Evolutionary conservation across 2,329 filamentous ascomycete species (phyloP).

Genomic region (Chaetomiaceae sp.): DNA sequence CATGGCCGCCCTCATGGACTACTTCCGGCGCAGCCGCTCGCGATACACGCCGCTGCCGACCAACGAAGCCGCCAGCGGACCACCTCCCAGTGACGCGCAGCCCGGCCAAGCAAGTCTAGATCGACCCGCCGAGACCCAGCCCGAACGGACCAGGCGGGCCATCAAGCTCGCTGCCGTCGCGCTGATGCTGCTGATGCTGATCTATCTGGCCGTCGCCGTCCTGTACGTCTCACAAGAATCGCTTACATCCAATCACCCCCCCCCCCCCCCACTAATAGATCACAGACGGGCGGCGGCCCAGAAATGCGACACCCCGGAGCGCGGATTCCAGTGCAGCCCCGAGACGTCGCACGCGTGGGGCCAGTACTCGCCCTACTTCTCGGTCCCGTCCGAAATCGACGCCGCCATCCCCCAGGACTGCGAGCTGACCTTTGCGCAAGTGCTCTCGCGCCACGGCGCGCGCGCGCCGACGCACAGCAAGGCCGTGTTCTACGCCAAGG

Average conservation of each 20-base stretch:
- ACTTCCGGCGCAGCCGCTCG: conserved; percentile 1
- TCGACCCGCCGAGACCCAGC: not conserved
- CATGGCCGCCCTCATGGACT: conserved; percentile 1
- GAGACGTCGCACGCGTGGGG: conserved; percentile 68
- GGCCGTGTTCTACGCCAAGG: conserved; percentile 53
- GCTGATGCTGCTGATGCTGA: conserved; percentile 6
- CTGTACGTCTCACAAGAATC: conserved; percentile 26
- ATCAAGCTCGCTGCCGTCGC: conserved; percentile 5
- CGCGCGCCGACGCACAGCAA: conserved; percentile 71
- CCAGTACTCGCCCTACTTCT: conserved; percentile 81
- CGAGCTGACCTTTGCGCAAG: conserved; percentile 69
- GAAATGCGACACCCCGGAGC: conserved; percentile 45
- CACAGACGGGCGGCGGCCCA: conserved; percentile 21
- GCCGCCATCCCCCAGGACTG: conserved; percentile 59
- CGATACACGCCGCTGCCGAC: conserved; percentile 7
- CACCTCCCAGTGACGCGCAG: not conserved
- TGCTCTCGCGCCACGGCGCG: conserved; percentile 79
- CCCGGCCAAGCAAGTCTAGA: not conserved
- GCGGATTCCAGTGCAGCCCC: conserved; percentile 58
- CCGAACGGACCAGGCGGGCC: not conserved
- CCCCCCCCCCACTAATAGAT: too few relatives aligned
- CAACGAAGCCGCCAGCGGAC: not conserved
- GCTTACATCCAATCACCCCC: too few relatives aligned
- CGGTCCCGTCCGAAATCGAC: conserved; percentile 61
- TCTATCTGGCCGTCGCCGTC: conserved; percentile 18